phyloP scores from a whole-genome alignment of 768 basidiomycete species.

The Hygrophorus russula region DNA sequence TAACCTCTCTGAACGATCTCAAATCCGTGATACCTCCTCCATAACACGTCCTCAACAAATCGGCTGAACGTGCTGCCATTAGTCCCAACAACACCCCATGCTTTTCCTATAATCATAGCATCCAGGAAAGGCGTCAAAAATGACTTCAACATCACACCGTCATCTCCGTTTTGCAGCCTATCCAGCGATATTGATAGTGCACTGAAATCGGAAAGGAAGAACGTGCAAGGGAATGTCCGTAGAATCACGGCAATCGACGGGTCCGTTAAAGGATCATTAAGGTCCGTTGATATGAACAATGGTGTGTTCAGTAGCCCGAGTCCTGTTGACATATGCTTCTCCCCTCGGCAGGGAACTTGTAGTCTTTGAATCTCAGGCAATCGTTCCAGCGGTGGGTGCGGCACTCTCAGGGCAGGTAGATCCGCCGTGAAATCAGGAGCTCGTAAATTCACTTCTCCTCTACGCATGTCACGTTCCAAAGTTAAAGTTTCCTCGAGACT shows the following conservation, averaged over 20 bases:
- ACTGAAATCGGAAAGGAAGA: conserved; percentile 44
- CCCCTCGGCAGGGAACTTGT: conserved; percentile 27
- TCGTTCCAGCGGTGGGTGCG: conserved; percentile 13
- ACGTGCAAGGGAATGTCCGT: conserved; percentile 52
- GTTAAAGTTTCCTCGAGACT: conserved; percentile 21
- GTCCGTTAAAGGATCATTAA: conserved; percentile 24
- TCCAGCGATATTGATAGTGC: conserved; percentile 19
- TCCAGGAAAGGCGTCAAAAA: conserved; percentile 58
- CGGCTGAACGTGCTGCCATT: conserved; percentile 66
- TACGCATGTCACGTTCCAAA: conserved; percentile 15
- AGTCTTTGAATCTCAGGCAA: conserved; percentile 1
- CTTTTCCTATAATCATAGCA: conserved; percentile 54
- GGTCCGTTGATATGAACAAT: conserved; percentile 59
- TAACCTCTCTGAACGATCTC: conserved; percentile 40
- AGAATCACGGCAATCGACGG: conserved; percentile 34
- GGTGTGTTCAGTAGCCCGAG: conserved; percentile 38
- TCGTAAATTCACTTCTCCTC: neutral
- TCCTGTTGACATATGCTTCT: conserved; percentile 20
- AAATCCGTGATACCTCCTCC: conserved; percentile 45
- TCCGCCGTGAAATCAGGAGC: conserved; percentile 14
- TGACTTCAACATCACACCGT: conserved; percentile 32
- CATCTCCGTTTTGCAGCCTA: conserved; percentile 30
- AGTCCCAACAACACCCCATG: conserved; percentile 52
- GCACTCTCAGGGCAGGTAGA: conserved; percentile 12
- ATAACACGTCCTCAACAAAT: conserved; percentile 58